Base-by-base conservation (phyloP, 371 early-diverging fungal species). In the Homolaphlyctis polyrhiza region DNA sequence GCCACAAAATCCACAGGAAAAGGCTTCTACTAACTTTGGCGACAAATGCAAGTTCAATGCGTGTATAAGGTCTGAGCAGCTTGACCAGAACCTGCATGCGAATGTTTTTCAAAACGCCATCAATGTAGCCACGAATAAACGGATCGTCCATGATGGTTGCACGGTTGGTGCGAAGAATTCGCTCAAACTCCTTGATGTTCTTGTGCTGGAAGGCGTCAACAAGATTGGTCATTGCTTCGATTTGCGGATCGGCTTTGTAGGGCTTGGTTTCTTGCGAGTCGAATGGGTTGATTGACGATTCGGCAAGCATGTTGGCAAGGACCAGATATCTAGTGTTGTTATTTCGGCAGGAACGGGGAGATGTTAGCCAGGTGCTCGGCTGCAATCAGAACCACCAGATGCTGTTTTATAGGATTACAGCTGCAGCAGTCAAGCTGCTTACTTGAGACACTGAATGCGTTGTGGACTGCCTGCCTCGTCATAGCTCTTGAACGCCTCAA, bases 221-320 rank as follows among this genome's bases (percentile, higher is more conserved):
- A 30, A 97, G 79, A 62, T 89, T 86, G 1, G 94, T 94, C 89
- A 97, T 94, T 29, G 93, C 93, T 33, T 85, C 85, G 61, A 97
- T 94, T 58, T 92, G 90, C 27, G 85, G 82, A 70, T 97, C 94
- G 67, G 88, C 91, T 64, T 91, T 91, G 77, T 95, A 94, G 71
- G 96, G 92, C 70, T 94, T 94, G 5, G 96, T 95, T 75, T 97
- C 97, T 74, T 93, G 96, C 2, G 95, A 93, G 70, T 95, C 94
- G 64, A 97, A 93, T 0, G 95, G 95, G 69, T 96, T 93, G 79
- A 97, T 93, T 65, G 89, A 85, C 16, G 91, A 92, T 69, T 93
- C 93, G 66, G 90, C 91, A 66, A 97, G 72, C 95, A 97, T 95
- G 70, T 92, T 94, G 11, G 95, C 93, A 61, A 97, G 70, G 0